Percentiles rank a stretch among this genome's conserved stretches.
Evolutionary conservation across 176 grass and related monocot species (phyloP).

Genomic region (Cenchrus fungigraminus): DNA sequence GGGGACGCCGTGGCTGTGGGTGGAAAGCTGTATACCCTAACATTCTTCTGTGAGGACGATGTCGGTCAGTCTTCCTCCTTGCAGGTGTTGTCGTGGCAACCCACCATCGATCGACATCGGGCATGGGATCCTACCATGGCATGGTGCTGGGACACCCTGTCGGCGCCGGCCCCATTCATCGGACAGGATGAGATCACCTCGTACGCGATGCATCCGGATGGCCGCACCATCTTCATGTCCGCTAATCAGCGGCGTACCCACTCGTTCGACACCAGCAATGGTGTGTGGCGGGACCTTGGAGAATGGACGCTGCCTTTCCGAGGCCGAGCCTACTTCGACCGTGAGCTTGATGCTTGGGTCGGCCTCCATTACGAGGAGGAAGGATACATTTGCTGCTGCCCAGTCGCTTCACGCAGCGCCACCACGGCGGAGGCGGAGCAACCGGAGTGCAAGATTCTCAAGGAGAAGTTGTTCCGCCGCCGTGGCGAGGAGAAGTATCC

Average conservation of each 20-base stretch:
- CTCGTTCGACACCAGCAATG: background rate
- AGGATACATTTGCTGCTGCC: background rate
- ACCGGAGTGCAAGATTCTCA: background rate
- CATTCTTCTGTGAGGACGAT: background rate
- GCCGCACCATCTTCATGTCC: background rate
- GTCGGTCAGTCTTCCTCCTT: background rate
- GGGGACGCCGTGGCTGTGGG: background rate
- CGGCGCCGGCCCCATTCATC: background rate
- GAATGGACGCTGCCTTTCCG: background rate
- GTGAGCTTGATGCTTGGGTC: background rate
- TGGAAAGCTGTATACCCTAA: background rate
- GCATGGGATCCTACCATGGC: background rate
- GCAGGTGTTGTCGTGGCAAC: background rate
- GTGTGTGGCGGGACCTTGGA: background rate
- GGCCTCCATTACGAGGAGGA: background rate
- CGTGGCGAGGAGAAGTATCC: background rate
- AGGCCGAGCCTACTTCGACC: slow-evolving; percentile 21
- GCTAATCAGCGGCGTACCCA: background rate
- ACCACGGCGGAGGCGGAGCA: background rate
- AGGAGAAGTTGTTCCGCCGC: background rate
- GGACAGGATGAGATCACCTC: background rate
- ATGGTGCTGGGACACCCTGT: background rate
- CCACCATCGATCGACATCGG: background rate
- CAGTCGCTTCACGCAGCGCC: background rate
- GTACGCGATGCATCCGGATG: slow-evolving; percentile 19